These are phyloP conservation scores for Sphagnum contortum DNA, from an alignment of 225 moss, liverwort and hornwort species.

Conservation along the genomic window DNA sequence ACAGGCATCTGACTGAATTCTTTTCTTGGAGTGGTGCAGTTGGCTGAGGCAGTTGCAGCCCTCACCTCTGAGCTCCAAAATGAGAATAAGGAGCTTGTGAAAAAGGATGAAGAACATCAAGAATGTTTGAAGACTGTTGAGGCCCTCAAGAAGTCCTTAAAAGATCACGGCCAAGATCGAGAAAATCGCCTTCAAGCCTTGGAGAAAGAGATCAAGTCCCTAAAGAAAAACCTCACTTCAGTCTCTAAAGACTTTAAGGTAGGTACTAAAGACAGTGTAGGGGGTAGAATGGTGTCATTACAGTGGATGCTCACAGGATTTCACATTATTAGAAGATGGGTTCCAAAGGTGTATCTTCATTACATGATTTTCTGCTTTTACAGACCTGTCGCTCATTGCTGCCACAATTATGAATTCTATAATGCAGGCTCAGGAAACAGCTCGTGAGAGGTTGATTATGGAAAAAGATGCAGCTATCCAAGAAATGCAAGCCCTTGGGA, in stretches of 20 bases:
- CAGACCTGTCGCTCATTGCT: no score
- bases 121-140: constrained; percentile 46
- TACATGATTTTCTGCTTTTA: no score
- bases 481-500: constrained; percentile 66
- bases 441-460: constrained; percentile 71
- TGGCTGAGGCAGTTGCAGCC: constrained; percentile 62
- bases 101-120: constrained; percentile 52
- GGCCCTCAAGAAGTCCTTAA: constrained; percentile 54
- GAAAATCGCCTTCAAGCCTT: constrained; percentile 54
- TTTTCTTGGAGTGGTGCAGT: constrained; percentile 25
- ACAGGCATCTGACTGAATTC: constrained; percentile 46
- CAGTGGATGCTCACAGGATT: no score
- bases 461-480: constrained; percentile 84
- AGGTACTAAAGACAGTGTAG: constrained; percentile 24
- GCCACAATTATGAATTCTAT: no score
- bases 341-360: no score
- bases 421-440: constrained; percentile 72
- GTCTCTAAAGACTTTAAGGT: constrained; percentile 82
- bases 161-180: constrained; percentile 65
- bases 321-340: no score
- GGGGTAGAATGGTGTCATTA: no score
- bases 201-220: constrained; percentile 70
- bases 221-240: constrained; percentile 66
- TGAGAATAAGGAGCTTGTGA: constrained; percentile 46
- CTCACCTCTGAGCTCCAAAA: constrained; percentile 57